phyloP scores from a whole-genome alignment of 2,329 filamentous ascomycete species.

The Xylaria sp. region DNA sequence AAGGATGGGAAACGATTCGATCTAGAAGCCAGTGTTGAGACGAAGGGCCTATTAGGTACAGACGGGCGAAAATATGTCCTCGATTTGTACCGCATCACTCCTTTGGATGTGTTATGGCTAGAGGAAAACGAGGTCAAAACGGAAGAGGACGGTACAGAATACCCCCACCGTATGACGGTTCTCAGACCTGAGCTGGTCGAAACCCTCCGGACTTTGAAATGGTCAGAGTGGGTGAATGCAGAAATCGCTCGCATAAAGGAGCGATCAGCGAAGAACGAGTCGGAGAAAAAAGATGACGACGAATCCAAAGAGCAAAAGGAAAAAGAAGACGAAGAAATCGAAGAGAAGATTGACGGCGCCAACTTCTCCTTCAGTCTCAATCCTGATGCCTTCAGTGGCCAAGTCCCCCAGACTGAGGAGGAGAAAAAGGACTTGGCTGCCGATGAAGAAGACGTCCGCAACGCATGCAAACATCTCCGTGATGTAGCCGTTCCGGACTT shows the following conservation, averaged over 20 bases:
- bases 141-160: slow-evolving; percentile 61
- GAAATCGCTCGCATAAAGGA: slow-evolving; percentile 71
- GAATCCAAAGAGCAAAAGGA: slow-evolving; percentile 43
- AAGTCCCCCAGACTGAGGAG: slow-evolving; percentile 86
- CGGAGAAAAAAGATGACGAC: slow-evolving; percentile 41
- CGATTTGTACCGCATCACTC: slow-evolving; percentile 93
- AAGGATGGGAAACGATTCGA: slow-evolving; percentile 92
- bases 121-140: slow-evolving; percentile 72
- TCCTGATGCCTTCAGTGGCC: slow-evolving; percentile 94
- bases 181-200: slow-evolving; percentile 91
- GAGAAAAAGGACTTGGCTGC: slow-evolving; percentile 85
- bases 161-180: slow-evolving; percentile 97
- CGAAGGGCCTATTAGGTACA: slow-evolving; percentile 95
- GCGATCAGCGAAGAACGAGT: slow-evolving; percentile 47
- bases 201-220: slow-evolving; percentile 82
- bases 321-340: slow-evolving; percentile 52
- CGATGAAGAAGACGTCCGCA: slow-evolving; percentile 89
- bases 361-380: slow-evolving; percentile 90
- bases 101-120: slow-evolving; percentile 89
- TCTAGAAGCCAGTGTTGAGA: slow-evolving; percentile 94
- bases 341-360: slow-evolving; percentile 83
- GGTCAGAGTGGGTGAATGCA: slow-evolving; percentile 86
- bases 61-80: slow-evolving; percentile 98
- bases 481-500: slow-evolving; percentile 84
- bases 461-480: slow-evolving; percentile 81